Evolutionary conservation across 1,284 basidiomycete species (phyloP).

Genomic region (Sparassis latifolia): DNA sequence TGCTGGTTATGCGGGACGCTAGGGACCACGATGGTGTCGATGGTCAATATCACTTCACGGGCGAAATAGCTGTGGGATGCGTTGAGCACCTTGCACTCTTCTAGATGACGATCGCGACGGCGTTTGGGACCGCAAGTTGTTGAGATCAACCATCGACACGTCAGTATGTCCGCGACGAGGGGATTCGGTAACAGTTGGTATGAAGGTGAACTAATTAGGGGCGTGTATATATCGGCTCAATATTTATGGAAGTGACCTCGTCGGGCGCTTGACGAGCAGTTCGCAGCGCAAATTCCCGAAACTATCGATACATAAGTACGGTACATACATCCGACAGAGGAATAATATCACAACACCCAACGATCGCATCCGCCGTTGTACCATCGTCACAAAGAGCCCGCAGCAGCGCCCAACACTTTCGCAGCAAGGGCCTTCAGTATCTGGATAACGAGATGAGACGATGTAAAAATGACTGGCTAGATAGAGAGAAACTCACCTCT

Average conservation of each 20-base stretch:
- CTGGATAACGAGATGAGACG: slow-evolving; percentile 32
- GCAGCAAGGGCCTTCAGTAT: slow-evolving; percentile 83
- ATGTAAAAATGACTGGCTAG: slow-evolving; percentile 4
- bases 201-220: too few relatives aligned
- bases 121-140: slow-evolving; percentile 10
- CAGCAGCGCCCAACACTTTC: slow-evolving; percentile 79
- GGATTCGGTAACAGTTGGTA: neutral
- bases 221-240: too few relatives aligned
- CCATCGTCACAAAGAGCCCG: slow-evolving; percentile 11
- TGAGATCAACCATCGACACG: slow-evolving; percentile 9
- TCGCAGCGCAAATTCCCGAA: too few relatives aligned
- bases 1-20: too few relatives aligned
- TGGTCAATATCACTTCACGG: too few relatives aligned
- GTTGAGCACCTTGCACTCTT: neutral
- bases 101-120: slow-evolving; percentile 1
- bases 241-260: too few relatives aligned
- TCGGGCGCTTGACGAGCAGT: too few relatives aligned
- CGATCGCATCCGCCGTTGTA: slow-evolving; percentile 5
- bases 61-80: too few relatives aligned
- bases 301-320: too few relatives aligned
- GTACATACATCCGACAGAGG: too few relatives aligned
- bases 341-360: too few relatives aligned
- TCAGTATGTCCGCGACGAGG: neutral
- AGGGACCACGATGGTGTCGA: too few relatives aligned
- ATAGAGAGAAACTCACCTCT: slow-evolving; percentile 48